Evolutionary conservation across 352 stramenopile genomes (phyloP).

Genomic region (Pythium phragmiticola): DNA sequence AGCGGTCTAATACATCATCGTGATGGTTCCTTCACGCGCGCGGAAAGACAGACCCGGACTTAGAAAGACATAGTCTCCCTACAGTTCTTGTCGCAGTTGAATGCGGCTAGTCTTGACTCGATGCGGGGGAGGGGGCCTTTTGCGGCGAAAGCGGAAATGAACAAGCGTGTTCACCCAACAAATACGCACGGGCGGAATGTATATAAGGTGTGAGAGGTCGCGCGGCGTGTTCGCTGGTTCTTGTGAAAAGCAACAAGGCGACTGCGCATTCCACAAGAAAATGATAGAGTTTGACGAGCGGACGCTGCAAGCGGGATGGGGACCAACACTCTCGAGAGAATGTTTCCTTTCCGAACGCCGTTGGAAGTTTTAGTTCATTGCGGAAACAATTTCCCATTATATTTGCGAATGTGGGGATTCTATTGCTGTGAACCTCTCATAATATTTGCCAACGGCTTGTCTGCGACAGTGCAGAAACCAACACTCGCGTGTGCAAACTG

Average conservation of each 20-base stretch:
- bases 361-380: neutral
- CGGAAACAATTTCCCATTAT: neutral
- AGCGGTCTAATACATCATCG: conserved; percentile 61
- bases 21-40: conserved; percentile 48
- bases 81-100: conserved; percentile 70
- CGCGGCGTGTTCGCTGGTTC: conserved; percentile 24
- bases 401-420: neutral
- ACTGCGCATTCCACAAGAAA: conserved; percentile 38
- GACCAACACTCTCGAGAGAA: conserved; percentile 23
- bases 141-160: conserved; percentile 75
- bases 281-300: conserved; percentile 27
- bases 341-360: conserved; percentile 3
- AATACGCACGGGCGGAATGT: neutral
- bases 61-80: conserved; percentile 90
- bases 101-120: conserved; percentile 53
- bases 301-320: neutral
- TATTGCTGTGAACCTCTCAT: neutral
- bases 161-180: neutral
- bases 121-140: conserved; percentile 48
- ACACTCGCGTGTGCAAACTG: conserved; percentile 20
- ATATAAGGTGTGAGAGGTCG: conserved; percentile 25
- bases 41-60: conserved; percentile 72
- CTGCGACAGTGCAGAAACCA: conserved; percentile 23
- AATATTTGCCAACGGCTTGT: neutral
- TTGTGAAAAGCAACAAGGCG: conserved; percentile 21